phyloP scores from a whole-genome alignment of 1,139 yeast genomes.

The Blastobotrys illinoisensis region DNA sequence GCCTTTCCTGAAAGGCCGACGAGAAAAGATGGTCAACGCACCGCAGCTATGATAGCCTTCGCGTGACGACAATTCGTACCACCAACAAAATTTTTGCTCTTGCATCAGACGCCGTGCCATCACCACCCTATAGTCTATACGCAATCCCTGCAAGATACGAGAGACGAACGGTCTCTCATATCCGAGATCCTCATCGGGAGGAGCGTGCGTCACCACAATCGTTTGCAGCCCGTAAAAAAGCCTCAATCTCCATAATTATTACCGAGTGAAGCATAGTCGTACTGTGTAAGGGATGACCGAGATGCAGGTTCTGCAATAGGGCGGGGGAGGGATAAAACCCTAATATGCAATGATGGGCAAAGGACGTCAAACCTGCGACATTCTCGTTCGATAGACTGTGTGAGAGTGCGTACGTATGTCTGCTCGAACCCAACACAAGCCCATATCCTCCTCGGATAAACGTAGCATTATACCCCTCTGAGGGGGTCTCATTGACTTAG shows the following conservation, averaged over 20 bases:
- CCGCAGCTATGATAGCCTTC: not conserved
- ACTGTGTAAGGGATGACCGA: not conserved
- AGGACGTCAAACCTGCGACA: not conserved
- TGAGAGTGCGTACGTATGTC: not conserved
- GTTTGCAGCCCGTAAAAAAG: not conserved
- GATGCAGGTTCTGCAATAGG: not conserved
- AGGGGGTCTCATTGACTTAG: not conserved
- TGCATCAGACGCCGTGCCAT: not conserved
- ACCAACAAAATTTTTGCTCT: not conserved
- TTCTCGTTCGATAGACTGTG: not conserved
- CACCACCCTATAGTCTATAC: not conserved
- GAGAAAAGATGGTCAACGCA: not conserved
- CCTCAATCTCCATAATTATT: not conserved
- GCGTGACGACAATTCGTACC: not conserved
- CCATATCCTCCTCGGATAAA: not conserved
- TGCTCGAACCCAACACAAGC: not conserved
- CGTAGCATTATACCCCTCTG: not conserved
- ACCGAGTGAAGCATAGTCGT: not conserved
- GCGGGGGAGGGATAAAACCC: not conserved
- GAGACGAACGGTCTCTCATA: too few relatives aligned
- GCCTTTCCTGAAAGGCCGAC: too few relatives aligned
- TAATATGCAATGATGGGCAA: not conserved
- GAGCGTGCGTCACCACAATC: not conserved
- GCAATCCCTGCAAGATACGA: not conserved
- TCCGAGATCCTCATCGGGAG: not conserved